Base-by-base conservation (phyloP, 768 basidiomycete species). In the Candolleomyces aberdarensis region DNA sequence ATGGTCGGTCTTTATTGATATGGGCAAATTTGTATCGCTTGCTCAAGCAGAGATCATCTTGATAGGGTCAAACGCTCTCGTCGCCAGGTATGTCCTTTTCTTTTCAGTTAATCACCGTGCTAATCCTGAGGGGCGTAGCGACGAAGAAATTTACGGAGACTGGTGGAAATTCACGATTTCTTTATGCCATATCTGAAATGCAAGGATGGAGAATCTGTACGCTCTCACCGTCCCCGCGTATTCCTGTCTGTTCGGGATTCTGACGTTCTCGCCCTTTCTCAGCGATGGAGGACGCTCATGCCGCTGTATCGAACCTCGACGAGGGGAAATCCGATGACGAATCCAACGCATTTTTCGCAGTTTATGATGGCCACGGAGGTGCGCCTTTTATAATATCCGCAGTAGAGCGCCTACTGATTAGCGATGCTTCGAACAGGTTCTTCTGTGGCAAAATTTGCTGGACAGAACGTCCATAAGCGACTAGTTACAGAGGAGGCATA, bases 311-410 rank as follows among this genome's bases (percentile, higher is more conserved):
- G 50, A 80, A 86, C 63, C 77, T 97, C 60, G 87, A 90, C 60
- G 81, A 81, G 46, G 76, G 67, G 62, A 67, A 65, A 20, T 4
- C 65, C 39, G 73, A 61, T 32, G 70, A 75, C 1, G 73, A 78
- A 43, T 76, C 78, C 5, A 91, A 88, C 71, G 83, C 92, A 0
- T 96, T 98, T 77, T 97, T 98, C 68, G 96, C 91, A 31, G 96
- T 99, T 1, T 98, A 97, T 70, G 97, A 99, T 76, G 97, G 97
- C 32, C 97, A 99, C 71, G 97, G 97, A 62, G 97, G 96, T 94
- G 69, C 65, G 84, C 73, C 57, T 22, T 51, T 31, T 50, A 43
- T 10, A 54, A 66, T 48, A 44, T 40, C 22, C 22, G 40, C 19
- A 46, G 54, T 53, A 55, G 36, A 32, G 5, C 29, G 22, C 58